Base-by-base conservation (phyloP, 1,284 basidiomycete species). In the Cryptococcus floricola region DNA sequence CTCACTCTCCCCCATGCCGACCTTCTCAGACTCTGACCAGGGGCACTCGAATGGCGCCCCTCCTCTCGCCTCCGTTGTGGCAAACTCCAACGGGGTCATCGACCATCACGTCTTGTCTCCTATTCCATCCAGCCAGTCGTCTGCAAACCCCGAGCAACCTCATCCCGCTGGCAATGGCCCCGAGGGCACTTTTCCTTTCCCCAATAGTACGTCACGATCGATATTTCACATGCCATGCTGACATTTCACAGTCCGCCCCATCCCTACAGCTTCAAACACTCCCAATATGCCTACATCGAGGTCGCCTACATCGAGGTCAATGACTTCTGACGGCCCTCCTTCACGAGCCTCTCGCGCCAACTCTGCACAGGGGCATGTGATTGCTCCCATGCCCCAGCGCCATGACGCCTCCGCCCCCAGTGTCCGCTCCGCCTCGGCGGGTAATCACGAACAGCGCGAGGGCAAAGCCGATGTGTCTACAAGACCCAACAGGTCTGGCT, bases 101-200 rank as follows among this genome's bases (percentile, higher is more conserved):
- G 64, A 64, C 58, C 25, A 27, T 41, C 54, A 56, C 44, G 39
- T n/a, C 27, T 27, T 28, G 19, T 31, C 65, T 59, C 14, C 44
- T 23, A 42, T 42, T 42, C 41, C 41, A n/a, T 42, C 41, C 8
- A 42, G 41, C 41, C 41, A 42, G 41, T 42, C 41, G 16, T 42
- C 41, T 42, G 41, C 16, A 23, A 42, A n/a, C n/a, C 41, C 41
- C 7, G 44, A 44, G 18, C 50, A 51, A 12, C 39, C 44, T 43
- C 23, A 46, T 49, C 43, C 50, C 23, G 41, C 53, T 9, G 45
- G 23, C 23, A 23, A 23, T 23, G 23, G 63, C 25, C 57, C 57
- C 6, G 70, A 72, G 25, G 54, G 59, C 18, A 64, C 65, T 4
- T 73, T 69, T 60, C 69, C 69, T 4, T 67, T 66, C 46, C 70